Base-by-base conservation (phyloP, 441 rosid species). In the Pelargonium cotyledonis region DNA sequence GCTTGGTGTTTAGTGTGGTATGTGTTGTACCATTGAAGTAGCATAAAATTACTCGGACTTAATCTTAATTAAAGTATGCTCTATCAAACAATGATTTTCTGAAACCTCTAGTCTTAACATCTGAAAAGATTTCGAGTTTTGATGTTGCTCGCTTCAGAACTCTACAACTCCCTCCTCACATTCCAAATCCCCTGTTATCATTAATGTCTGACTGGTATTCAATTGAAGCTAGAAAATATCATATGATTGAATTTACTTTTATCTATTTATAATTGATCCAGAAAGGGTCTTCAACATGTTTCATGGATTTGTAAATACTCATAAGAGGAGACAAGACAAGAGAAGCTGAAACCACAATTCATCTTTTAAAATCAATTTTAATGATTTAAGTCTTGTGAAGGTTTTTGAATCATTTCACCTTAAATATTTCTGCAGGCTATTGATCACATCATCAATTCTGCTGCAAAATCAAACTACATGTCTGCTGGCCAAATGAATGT, bases 361-460 rank as follows among this genome's bases (percentile, higher is more conserved):
- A 44, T 44, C 49, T 44, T 44, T 8, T 44, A 11, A 12, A 44
- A 44, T 44, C 11, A 43, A 43, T 43, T 1, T 38, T 44, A 2
- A 44, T 44, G 49, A 44, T 44, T 11, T 21, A 21, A 19, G 63
- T 5, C 5, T 18, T 11, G 10, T 58, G 5, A 7, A 21, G 11
- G 63, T 18, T 57, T 57, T 15, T 57, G 7, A 18, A 21, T 58
- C 63, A 66, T 21, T 35, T 5, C 40, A 35, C 9, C 11, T 29
- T 14, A 12, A 29, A 29, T 14, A 58, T 63, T 63, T 63, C 1
- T 29, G 43, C 66, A 63, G 44, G 43, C 66, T 10, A 58, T 91
- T 75, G 98, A 94, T 73, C 98, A 94, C 69, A 88, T 94, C 70
- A 91, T 94, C 31, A 94, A 91, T 76, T 93, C 95, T 19, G 97